Conservation (phyloP, 2,329 filamentous ascomycete species). For the Chrysosporium queenslandicum region DNA sequence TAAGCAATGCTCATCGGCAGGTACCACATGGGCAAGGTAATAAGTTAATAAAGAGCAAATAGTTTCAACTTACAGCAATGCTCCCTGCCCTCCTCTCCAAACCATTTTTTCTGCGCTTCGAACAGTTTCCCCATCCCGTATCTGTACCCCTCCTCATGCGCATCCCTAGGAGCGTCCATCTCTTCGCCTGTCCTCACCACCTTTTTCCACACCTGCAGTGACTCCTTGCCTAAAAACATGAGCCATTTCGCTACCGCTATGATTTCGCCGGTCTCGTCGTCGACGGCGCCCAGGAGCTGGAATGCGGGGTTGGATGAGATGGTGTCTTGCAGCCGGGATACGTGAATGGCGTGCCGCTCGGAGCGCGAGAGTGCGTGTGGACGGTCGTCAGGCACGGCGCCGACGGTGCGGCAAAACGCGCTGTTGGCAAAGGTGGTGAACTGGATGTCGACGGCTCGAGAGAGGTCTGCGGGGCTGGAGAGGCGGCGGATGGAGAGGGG, state of each 20-base stretch:
- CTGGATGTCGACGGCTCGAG: constrained; percentile 12
- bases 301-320: constrained; percentile 11
- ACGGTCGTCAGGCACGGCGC: constrained; percentile 5
- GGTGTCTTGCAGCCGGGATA: neutral
- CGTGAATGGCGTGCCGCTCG: constrained; percentile 4
- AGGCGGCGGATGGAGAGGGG: constrained; percentile 12
- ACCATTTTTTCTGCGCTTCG: constrained; percentile 8
- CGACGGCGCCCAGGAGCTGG: constrained; percentile 11
- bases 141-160: constrained; percentile 12
- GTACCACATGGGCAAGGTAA: neutral
- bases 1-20: neutral
- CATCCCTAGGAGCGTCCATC: constrained; percentile 10
- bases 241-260: constrained; percentile 14
- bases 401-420: constrained; percentile 13
- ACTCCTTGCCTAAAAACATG: constrained; percentile 7
- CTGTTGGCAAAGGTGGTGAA: constrained; percentile 4
- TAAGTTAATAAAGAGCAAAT: neutral
- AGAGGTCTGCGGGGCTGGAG: constrained; percentile 10
- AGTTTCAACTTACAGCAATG: constrained; percentile 13
- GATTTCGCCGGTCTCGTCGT: constrained; percentile 14
- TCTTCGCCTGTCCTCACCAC: constrained; percentile 4
- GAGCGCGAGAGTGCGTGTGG: constrained; percentile 3
- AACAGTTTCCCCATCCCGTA: constrained; percentile 8
- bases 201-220: constrained; percentile 10
- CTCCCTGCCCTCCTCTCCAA: constrained; percentile 14